Evolutionary conservation across 352 stramenopile species (phyloP), one percentile per base, ranked within the genome.

Genomic region (Pythium sp.): DNA sequence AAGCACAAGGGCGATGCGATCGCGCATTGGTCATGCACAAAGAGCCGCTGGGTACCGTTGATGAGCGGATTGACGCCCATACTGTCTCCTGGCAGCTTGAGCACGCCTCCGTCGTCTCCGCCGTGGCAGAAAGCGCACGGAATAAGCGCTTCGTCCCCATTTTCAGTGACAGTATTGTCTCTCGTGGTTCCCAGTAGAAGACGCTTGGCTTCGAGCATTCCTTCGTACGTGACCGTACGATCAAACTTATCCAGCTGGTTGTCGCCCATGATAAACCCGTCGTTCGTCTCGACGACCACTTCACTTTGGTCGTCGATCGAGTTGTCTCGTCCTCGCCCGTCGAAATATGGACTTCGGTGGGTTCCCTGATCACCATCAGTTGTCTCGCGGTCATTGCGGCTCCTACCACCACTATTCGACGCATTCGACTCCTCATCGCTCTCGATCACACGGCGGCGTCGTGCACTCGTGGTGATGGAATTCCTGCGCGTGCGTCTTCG

Each of bases 161-260:
- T 75, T 53, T 78, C 75, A 5, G 60, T 73, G 22, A 64, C 70
- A 9, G 71, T 49, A 55, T 67, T 73, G 0, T 71, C 64, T 22
- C 71, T 62, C 15, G 72, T 69, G 2, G 62, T 62, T 7, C 72
- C 71, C 30, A 80, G 36, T 36, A 89, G 79, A 8, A 74, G 67
- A 55, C 72, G 75, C 69, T 90, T 92, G 3, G 64, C 59, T 36
- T 85, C 75, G 14, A 94, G 72, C 73, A 96, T 84, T 56, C 88
- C 38, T 18, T 72, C 73, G 58, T 93, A 96, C 7, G 85, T 87
- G 30, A 82, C 75, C 5, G 12, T 80, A 18, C 64, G 62, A 76
- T 96, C 88, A 63, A 96, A 96, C 56, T 81, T 80, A 76, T 96
- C 88, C 14, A 89, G 66, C 34, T 92, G 84, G 58, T 94, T 96